Base-by-base conservation (phyloP, 495 filamentous ascomycete species). In the Cenococcum geophilum region DNA sequence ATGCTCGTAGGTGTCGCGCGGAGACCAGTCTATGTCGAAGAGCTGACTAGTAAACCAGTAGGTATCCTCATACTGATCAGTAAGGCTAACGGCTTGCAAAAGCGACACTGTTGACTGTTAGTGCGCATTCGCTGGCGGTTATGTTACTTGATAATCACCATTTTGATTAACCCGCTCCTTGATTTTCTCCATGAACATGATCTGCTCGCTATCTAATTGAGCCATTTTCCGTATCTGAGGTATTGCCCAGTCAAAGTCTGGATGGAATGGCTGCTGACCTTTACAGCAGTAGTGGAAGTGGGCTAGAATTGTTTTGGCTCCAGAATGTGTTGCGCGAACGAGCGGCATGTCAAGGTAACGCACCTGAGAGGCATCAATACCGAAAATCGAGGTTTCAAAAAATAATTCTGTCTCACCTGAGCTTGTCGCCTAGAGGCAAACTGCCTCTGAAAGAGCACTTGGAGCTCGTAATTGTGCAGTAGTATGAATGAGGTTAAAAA, bases 201-300 rank as follows among this genome's bases (percentile, higher is more conserved):
- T 32, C 27, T 32, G 27, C 27, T 32, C 27, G 6, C 27, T 32
- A 71, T 76, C 73, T 20, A 76, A 65, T 14, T 69, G 64, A 2
- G 74, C 74, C 74, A 76, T 47, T 16, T 12, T 16, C 3, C 20
- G 42, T n/a, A 21, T 21, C 16, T 47, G 16, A 16, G 14, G 14
- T 75, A 70, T 53, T 21, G 40, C 62, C 74, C 74, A 76, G 57
- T 76, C 61, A 48, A 74, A 76, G 27, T 58, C 66, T 16, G 58
- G 52, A 5, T 61, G 63, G 56, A 75, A 76, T 27, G 74, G 69
- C 56, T 59, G 56, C 55, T 76, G 68, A 1, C 74, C 74, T 63
- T 75, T 75, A 64, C 72, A 75, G 42, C 69, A 71, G 43, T 75
- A 76, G 58, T 76, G 74, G 53, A 76, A 76, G 64, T 76, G 73